Conservation (phyloP, 2,329 filamentous ascomycete species). For the Epichloe sp. region DNA sequence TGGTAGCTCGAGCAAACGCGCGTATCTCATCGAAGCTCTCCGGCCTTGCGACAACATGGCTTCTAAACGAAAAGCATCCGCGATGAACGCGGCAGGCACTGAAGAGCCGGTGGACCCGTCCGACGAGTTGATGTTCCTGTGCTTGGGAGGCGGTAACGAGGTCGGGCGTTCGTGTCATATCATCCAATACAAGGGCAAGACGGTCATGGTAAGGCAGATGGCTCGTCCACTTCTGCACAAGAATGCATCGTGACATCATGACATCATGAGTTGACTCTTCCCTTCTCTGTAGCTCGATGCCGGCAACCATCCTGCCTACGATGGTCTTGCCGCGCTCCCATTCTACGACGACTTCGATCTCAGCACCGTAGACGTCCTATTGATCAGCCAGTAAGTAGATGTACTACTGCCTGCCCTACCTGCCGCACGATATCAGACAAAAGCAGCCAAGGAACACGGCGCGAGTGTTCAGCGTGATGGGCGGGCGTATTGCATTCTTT, state of each 20-base stretch:
- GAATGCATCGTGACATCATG: background rate
- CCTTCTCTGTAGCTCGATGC: slow-evolving; percentile 62
- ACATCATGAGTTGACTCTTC: background rate
- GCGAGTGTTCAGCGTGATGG: background rate
- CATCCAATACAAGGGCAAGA: slow-evolving; percentile 98
- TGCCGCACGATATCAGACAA: background rate
- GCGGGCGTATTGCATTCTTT: background rate
- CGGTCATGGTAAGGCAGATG: slow-evolving; percentile 64
- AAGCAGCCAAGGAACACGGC: background rate
- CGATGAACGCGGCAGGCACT: slow-evolving; percentile 50
- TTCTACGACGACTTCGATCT: slow-evolving; percentile 99
- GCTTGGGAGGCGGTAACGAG: slow-evolving; percentile 89
- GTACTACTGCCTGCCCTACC: background rate
- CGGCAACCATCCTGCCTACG: slow-evolving; percentile 91
- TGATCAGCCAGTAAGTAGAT: slow-evolving; percentile 91
- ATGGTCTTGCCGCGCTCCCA: slow-evolving; percentile 81
- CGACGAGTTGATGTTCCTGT: slow-evolving; percentile 89
- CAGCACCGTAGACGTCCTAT: slow-evolving; percentile 88
- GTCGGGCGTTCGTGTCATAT: slow-evolving; percentile 96
- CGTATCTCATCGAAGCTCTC: background rate
- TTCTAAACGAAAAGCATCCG: slow-evolving; percentile 79
- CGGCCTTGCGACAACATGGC: slow-evolving; percentile 47
- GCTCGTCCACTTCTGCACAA: background rate
- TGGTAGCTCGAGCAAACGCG: background rate
- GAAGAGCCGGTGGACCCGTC: slow-evolving; percentile 87